phyloP scores from a whole-genome alignment of 2,329 filamentous ascomycete species.

The Xylariaceae sp. region DNA sequence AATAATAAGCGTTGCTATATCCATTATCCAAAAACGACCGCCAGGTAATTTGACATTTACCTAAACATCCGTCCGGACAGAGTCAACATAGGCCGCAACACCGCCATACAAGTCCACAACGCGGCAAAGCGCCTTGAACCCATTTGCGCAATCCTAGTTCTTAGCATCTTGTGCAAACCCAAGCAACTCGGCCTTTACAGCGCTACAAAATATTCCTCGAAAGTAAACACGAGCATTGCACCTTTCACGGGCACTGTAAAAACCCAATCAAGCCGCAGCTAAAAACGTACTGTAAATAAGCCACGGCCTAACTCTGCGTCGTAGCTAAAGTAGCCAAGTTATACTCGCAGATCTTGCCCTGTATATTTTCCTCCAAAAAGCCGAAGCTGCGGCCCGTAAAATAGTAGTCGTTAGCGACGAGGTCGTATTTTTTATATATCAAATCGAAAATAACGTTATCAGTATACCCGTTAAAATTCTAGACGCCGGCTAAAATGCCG shows the following conservation, averaged over 20 bases:
- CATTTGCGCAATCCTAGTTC: background rate
- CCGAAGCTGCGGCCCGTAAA: background rate
- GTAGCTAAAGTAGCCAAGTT: background rate
- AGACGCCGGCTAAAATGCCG: background rate
- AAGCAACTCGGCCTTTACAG: background rate
- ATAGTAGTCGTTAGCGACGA: background rate
- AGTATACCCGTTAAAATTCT: background rate
- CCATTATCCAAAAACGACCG: too few relatives aligned
- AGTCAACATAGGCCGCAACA: background rate
- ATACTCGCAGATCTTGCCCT: background rate
- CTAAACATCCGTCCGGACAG: background rate
- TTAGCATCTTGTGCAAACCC: background rate
- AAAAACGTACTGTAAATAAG: background rate
- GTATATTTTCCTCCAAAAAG: background rate
- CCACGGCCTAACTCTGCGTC: background rate
- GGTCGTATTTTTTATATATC: background rate
- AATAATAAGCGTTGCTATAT: too few relatives aligned
- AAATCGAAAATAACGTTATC: background rate
- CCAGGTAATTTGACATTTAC: too few relatives aligned
- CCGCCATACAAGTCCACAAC: background rate
- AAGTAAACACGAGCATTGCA: background rate
- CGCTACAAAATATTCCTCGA: background rate
- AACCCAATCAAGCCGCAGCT: background rate
- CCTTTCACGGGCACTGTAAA: background rate
- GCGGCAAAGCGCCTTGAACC: background rate